Evolutionary conservation across 2,329 filamentous ascomycete species (phyloP), one percentile per base, ranked within the genome.

Genomic region (Penicillium sp.): DNA sequence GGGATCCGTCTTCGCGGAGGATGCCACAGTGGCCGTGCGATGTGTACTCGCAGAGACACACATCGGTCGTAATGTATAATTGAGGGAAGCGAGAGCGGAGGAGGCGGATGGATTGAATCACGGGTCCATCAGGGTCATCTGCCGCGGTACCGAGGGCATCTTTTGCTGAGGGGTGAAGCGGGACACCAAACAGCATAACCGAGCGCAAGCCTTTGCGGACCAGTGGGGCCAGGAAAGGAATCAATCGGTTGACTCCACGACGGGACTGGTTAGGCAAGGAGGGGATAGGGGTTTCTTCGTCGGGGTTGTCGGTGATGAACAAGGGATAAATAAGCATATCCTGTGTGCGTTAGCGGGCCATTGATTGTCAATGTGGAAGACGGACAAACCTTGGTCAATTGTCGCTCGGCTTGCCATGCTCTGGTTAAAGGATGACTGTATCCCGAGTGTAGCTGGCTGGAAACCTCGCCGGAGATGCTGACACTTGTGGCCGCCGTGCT

Each of bases 281-380:
- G 47, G 92, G 88, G 53, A 99, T 95, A 14, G 89, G 81, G 13
- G 88, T 89, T 78, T 97, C 90, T 77, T 97, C 93, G 68, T 97
- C 90, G 34, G 93, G 89, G 69, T 90, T 85, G 75, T 99, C 94
- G 67, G 94, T 96, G 61, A 99, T 85, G 79, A 99, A 99, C 62
- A 99, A 83, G 11, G 94, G 94, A 77, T 95, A 97, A 68, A 99
- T 97, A 67, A 99, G 88, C 94, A 97, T 97, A 36, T 92, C 94
- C 91, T 96, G 21, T 41, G 18, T 5, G 13, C 9, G 32, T 57
- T 40, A 55, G 45, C 45, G 18, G 45, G 18, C 13, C 22, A 22
- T 39, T 18, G 22, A 22, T 39, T 18, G 42, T 31, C 21, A 29
- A 34, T 27, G 9, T 13, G 10, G 45, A 29, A 22, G 24, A 38